Evolutionary conservation across 2,329 filamentous ascomycete genomes (phyloP).

Genomic region (Bimuria novae-zelandiae): DNA sequence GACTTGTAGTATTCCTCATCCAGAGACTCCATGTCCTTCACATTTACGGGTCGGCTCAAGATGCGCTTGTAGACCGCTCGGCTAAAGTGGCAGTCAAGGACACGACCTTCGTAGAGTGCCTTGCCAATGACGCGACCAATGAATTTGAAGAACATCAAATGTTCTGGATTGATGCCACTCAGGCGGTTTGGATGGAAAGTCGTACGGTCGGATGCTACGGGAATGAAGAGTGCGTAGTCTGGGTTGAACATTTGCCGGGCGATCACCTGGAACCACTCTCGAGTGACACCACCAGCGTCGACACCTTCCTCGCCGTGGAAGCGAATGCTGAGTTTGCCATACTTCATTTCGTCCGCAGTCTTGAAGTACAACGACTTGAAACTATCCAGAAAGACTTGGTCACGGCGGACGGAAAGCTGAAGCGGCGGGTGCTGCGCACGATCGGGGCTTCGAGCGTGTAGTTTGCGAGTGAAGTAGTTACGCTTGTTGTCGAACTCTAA

Average conservation of each 20-base stretch:
- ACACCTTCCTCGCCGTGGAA: constrained; percentile 98
- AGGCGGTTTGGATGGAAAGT: constrained; percentile 98
- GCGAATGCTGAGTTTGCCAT: constrained; percentile 95
- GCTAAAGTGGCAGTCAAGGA: constrained; percentile 98
- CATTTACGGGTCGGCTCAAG: constrained; percentile 88
- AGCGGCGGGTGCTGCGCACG: constrained; percentile 72
- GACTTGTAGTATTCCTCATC: constrained; percentile 99
- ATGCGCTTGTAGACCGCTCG: constrained; percentile 98
- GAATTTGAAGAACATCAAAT: constrained; percentile 98
- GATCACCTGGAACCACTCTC: constrained; percentile 99
- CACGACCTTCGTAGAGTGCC: constrained; percentile 91
- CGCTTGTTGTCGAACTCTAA: constrained; percentile 99
- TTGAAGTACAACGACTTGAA: constrained; percentile 99
- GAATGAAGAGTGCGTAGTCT: constrained; percentile 94
- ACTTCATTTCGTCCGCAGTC: constrained; percentile 95
- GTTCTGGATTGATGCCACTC: constrained; percentile 92
- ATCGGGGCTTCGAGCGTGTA: constrained; percentile 76
- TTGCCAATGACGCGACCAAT: constrained; percentile 98
- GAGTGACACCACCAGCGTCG: constrained; percentile 93
- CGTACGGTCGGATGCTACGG: constrained; percentile 94
- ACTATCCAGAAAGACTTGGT: constrained; percentile 96
- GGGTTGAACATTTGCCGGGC: constrained; percentile 98
- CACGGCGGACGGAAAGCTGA: constrained; percentile 86
- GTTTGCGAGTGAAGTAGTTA: constrained; percentile 95
- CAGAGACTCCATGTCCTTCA: constrained; percentile 99